Percentiles rank a stretch among this genome's conserved stretches.
These are phyloP conservation scores for Fraxinus anomala DNA, from an alignment of 257 asterid genomes.

Conservation along the genomic window DNA sequence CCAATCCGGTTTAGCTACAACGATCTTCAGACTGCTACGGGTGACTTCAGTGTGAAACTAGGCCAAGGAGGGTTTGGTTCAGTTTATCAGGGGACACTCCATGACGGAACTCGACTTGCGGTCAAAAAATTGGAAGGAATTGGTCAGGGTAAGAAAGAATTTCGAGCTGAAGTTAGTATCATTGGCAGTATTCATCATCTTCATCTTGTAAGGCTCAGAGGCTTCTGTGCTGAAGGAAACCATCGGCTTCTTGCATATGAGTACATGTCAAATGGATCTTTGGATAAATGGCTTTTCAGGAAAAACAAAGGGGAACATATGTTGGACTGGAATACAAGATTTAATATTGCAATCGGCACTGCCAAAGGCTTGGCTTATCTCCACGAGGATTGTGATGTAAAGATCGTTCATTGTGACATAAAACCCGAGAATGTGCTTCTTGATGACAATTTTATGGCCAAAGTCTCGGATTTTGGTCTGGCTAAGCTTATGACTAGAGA, in stretches of 20 bases:
- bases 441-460: constrained; percentile 68
- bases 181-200: constrained; percentile 95
- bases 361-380: constrained; percentile 89
- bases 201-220: constrained; percentile 80
- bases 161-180: constrained; percentile 91
- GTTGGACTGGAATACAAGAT: constrained; percentile 80
- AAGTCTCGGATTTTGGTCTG: constrained; percentile 83
- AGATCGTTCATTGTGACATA: constrained; percentile 83
- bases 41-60: constrained; percentile 64
- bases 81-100: constrained; percentile 80
- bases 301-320: constrained; percentile 55
- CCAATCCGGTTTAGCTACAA: constrained; percentile 81
- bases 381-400: constrained; percentile 81
- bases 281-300: constrained; percentile 86
- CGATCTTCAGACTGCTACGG: constrained; percentile 76
- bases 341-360: constrained; percentile 68
- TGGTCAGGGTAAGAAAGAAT: constrained; percentile 96
- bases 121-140: constrained; percentile 90
- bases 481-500: constrained; percentile 92
- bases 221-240: constrained; percentile 87
- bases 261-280: constrained; percentile 84
- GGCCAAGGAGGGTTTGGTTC: constrained; percentile 99
- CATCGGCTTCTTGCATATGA: constrained; percentile 90
- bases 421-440: constrained; percentile 89
- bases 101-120: constrained; percentile 72